Evolutionary conservation across 2,329 filamentous ascomycete species (phyloP).

Genomic region (Neoarthrinium moseri): DNA sequence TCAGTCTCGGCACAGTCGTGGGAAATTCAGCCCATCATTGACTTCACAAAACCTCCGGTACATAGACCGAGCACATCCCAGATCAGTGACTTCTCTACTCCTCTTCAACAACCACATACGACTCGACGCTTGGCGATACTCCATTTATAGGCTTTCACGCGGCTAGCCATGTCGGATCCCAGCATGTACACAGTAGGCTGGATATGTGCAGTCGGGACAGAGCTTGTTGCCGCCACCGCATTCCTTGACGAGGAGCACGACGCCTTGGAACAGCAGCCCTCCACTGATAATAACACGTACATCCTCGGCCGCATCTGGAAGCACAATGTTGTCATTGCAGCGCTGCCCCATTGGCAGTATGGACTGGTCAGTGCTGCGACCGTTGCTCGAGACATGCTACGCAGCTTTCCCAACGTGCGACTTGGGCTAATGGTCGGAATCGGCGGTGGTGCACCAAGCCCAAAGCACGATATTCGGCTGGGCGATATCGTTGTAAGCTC

Average conservation of each 20-base stretch:
- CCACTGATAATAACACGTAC: slow-evolving; percentile 27
- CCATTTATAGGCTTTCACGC: too few relatives aligned
- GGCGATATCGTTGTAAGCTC: slow-evolving; percentile 31
- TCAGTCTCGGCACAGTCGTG: too few relatives aligned
- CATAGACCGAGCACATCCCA: too few relatives aligned
- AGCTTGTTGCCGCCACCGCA: slow-evolving; percentile 34
- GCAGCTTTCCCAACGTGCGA: slow-evolving; percentile 24
- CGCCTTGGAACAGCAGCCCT: slow-evolving; percentile 18
- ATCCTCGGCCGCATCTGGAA: slow-evolving; percentile 26
- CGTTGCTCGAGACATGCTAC: slow-evolving; percentile 23
- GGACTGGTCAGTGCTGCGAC: slow-evolving; percentile 23
- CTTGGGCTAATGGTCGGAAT: slow-evolving; percentile 32
- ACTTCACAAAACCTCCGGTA: too few relatives aligned
- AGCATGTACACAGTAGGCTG: slow-evolving; percentile 38
- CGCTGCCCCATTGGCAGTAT: slow-evolving; percentile 23
- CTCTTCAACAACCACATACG: too few relatives aligned
- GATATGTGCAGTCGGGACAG: slow-evolving; percentile 38
- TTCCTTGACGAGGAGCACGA: slow-evolving; percentile 39
- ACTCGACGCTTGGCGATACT: too few relatives aligned
- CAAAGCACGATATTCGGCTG: slow-evolving; percentile 27
- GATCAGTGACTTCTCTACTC: too few relatives aligned
- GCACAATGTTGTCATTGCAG: slow-evolving; percentile 35
- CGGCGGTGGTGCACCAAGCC: slow-evolving; percentile 28
- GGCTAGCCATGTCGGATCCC: neutral
- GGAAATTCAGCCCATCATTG: too few relatives aligned